A percentile compares a stretch with the other conserved stretches of the same genome.
These are phyloP conservation scores for Calocybe cyanea DNA, from an alignment of 768 basidiomycete species.

Conservation along the genomic window DNA sequence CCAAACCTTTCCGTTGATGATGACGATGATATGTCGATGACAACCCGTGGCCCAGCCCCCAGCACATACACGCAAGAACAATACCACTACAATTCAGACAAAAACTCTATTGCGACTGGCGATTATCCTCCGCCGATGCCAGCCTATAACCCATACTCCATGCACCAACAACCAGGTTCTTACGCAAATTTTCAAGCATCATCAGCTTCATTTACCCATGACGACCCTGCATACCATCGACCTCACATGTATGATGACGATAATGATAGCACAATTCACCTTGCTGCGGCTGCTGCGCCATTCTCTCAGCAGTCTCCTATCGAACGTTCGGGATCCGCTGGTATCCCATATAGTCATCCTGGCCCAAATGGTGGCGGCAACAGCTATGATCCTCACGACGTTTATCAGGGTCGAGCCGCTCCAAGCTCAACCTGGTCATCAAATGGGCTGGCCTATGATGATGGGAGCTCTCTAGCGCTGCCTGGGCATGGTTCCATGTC, in stretches of 20 bases:
- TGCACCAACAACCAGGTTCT: constrained; percentile 46
- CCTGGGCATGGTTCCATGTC: constrained; percentile 1
- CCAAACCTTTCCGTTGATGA: constrained; percentile 90
- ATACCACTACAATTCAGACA: constrained; percentile 53
- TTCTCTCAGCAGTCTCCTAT: constrained; percentile 42
- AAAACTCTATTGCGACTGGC: constrained; percentile 33
- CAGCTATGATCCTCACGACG: constrained; percentile 47
- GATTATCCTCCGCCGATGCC: constrained; percentile 75
- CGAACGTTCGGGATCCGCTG: constrained; percentile 24
- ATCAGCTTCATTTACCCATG: constrained; percentile 48
- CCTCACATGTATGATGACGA: constrained; percentile 61
- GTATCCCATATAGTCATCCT: constrained; percentile 14
- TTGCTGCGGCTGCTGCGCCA: constrained; percentile 57
- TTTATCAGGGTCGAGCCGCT: constrained; percentile 49
- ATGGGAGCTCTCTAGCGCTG: constrained; percentile 9
- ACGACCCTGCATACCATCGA: constrained; percentile 40
- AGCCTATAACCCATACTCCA: constrained; percentile 65
- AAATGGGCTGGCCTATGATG: constrained; percentile 27
- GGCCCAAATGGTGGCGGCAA: constrained; percentile 20
- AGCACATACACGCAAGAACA: constrained; percentile 53
- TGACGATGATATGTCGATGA: constrained; percentile 56
- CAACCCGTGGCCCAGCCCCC: constrained; percentile 50
- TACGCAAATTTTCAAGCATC: constrained; percentile 56
- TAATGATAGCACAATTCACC: constrained; percentile 59
- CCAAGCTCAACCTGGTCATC: constrained; percentile 22